phyloP scores from a whole-genome alignment of 176 grass and related monocot genomes.

The Cocos nucifera region DNA sequence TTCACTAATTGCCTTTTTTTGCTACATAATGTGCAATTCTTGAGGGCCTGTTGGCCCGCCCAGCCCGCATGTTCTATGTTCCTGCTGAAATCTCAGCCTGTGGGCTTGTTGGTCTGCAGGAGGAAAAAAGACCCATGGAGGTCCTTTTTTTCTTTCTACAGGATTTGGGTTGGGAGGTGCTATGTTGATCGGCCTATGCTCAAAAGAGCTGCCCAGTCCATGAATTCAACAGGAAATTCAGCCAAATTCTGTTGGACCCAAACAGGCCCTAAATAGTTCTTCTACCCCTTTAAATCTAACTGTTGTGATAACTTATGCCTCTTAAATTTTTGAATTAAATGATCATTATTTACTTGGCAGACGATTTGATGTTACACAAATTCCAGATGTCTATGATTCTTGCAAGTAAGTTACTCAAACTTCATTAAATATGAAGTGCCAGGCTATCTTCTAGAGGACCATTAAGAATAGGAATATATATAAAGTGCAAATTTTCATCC shows the following conservation, averaged over 20 bases:
- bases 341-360: slow-evolving; percentile 30
- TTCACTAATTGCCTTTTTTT: too few species aligned
- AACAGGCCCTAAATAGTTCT: neutral
- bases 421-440: neutral
- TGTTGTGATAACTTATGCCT: neutral
- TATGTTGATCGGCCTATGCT: too few species aligned
- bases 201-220: too few species aligned
- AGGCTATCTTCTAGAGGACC: neutral
- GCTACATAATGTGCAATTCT: neutral
- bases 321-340: neutral
- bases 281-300: neutral
- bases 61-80: too few species aligned
- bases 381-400: slow-evolving; percentile 94
- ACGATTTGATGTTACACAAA: slow-evolving; percentile 83
- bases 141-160: too few species aligned
- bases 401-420: slow-evolving; percentile 74
- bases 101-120: too few species aligned
- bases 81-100: too few species aligned
- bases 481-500: too few species aligned
- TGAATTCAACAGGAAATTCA: too few species aligned
- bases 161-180: too few species aligned
- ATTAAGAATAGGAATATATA: neutral
- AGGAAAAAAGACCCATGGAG: too few species aligned
- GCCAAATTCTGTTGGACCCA: too few species aligned
- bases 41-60: neutral